Percentiles rank a stretch among this genome's conserved stretches.
phyloP scores from a whole-genome alignment of 2,329 filamentous ascomycete genomes.

The Colletotrichum liriopes region DNA sequence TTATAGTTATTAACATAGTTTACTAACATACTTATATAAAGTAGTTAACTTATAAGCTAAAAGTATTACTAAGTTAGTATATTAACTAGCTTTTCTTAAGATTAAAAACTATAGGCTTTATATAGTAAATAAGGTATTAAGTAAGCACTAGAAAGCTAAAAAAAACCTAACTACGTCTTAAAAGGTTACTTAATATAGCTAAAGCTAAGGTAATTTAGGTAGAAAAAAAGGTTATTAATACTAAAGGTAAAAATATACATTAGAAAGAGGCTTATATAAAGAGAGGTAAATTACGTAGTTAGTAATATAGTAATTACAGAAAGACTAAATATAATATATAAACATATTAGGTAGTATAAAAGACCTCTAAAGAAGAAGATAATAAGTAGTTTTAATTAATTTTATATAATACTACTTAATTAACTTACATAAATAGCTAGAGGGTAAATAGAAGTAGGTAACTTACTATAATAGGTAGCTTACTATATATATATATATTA shows the following conservation, averaged over 20 bases:
- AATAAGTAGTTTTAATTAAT: slow-evolving; percentile 9
- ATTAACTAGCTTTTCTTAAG: background rate
- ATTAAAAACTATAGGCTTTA: no score
- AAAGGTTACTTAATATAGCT: background rate
- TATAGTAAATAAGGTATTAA: slow-evolving; percentile 1
- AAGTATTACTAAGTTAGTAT: background rate
- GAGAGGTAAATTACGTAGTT: background rate
- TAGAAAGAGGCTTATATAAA: background rate
- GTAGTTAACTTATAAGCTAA: background rate
- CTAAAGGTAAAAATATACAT: background rate
- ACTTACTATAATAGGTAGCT: background rate
- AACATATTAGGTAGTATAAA: slow-evolving; percentile 3
- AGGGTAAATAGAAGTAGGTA: background rate
- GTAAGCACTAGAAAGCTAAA: background rate
- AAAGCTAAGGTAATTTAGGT: background rate
- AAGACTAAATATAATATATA: background rate
- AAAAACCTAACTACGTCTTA: background rate
- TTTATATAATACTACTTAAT: background rate
- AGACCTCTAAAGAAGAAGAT: background rate
- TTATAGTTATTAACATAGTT: background rate
- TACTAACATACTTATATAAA: background rate
- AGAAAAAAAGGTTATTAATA: background rate
- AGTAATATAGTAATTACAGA: background rate
- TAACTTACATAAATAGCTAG: background rate
- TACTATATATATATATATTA: background rate